Conservation (phyloP, 192 early-diverging fungal species). For the Umbelopsis ramanniana region DNA sequence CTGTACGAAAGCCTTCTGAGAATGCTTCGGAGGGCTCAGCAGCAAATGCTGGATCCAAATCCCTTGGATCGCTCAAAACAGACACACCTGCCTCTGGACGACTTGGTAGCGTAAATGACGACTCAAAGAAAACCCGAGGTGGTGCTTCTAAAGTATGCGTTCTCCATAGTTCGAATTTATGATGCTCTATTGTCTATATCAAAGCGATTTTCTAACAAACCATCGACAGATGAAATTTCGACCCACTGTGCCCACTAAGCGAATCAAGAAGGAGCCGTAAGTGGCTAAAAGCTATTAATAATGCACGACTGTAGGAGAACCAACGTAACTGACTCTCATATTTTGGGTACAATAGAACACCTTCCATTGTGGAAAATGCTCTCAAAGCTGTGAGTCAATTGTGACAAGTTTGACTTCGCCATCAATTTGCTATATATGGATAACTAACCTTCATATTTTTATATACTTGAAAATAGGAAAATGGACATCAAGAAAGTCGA, state of each 20-base stretch:
- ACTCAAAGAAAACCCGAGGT: slow-evolving; percentile 40
- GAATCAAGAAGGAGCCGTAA: slow-evolving; percentile 61
- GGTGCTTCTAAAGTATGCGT: slow-evolving; percentile 46
- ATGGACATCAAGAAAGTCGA: slow-evolving; percentile 1
- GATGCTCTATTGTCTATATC: no score
- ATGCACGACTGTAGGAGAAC: no score
- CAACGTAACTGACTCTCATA: background rate
- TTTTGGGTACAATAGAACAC: slow-evolving; percentile 26
- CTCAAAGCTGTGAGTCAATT: slow-evolving; percentile 33
- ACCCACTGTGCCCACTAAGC: slow-evolving; percentile 58
- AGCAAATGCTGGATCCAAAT: background rate
- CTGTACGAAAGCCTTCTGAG: background rate
- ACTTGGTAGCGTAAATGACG: slow-evolving; percentile 34
- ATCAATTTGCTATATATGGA: background rate
- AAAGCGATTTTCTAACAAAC: background rate
- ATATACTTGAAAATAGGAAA: background rate
- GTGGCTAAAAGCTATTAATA: background rate
- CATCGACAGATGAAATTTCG: slow-evolving; percentile 59
- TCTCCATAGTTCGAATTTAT: no score
- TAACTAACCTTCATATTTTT: background rate
- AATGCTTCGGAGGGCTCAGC: background rate
- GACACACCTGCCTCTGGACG: slow-evolving; percentile 30
- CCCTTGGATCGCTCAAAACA: slow-evolving; percentile 33
- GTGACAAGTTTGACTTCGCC: background rate
- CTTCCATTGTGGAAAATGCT: slow-evolving; percentile 42